These are phyloP conservation scores for Streptanthus diversifolius DNA, from an alignment of 345 rosid species.

Conservation along the genomic window DNA sequence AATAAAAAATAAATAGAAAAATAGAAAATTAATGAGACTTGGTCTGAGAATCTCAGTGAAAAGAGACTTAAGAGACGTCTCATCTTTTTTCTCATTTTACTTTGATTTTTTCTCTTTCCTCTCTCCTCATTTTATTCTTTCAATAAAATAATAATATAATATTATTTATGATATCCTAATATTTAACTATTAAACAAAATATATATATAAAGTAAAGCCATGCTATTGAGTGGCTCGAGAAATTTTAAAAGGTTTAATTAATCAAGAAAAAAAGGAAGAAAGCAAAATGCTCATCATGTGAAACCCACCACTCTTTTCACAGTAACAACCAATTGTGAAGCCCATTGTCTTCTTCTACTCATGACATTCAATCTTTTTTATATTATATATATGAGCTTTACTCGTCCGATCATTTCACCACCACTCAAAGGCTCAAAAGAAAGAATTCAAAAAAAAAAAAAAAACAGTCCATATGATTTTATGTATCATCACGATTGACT, in stretches of 20 bases:
- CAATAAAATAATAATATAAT: too few relatives aligned
- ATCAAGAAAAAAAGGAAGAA: conserved; percentile 16
- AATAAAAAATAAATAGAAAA: too few relatives aligned
- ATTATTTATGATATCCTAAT: too few relatives aligned
- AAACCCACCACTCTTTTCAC: conserved; percentile 23
- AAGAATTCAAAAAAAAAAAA: neutral
- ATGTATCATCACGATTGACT: neutral
- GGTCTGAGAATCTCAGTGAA: too few relatives aligned
- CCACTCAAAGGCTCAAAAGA: conserved; percentile 11
- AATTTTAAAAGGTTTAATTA: conserved; percentile 2
- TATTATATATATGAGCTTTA: conserved; percentile 9
- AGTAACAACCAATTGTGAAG: conserved; percentile 15
- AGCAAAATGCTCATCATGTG: conserved; percentile 30
- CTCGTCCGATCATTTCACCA: conserved; percentile 24
- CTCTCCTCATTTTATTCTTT: too few relatives aligned
- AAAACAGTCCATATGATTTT: neutral
- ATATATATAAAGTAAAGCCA: conserved; percentile 11
- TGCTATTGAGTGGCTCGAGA: conserved; percentile 35
- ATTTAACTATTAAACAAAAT: neutral
- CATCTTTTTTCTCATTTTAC: too few relatives aligned
- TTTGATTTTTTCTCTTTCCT: too few relatives aligned
- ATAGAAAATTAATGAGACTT: too few relatives aligned
- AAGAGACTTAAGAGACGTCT: too few relatives aligned
- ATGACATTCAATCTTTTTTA: neutral
- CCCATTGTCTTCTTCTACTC: conserved; percentile 25